These are phyloP conservation scores for Tetrahymena elliotti DNA, from an alignment of 73 alveolate species.

Conservation along the genomic window DNA sequence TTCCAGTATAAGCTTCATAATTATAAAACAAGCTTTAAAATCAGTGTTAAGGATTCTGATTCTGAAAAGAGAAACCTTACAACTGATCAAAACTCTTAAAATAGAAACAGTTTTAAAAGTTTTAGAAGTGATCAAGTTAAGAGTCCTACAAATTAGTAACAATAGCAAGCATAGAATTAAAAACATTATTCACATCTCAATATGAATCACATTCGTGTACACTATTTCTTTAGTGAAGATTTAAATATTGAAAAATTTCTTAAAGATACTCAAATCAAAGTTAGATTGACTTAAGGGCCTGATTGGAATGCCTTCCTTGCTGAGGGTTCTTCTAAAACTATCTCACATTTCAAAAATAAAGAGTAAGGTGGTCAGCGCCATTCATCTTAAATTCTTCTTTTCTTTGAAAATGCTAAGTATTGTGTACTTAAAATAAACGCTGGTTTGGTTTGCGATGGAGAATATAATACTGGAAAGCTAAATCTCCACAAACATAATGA, in stretches of 20 bases:
- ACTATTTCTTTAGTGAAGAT: conserved; percentile 62
- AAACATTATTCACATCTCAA: background rate
- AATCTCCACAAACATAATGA: conserved; percentile 48
- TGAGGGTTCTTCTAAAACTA: conserved; percentile 36
- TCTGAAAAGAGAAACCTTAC: background rate
- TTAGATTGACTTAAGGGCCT: conserved; percentile 69
- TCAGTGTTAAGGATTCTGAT: conserved; percentile 11
- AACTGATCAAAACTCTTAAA: background rate
- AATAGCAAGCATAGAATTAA: background rate
- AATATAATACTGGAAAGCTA: conserved; percentile 62
- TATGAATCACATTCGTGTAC: conserved; percentile 52
- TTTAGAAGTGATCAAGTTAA: background rate
- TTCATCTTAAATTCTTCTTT: conserved; percentile 14
- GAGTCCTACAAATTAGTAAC: background rate
- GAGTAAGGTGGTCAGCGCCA: conserved; percentile 30
- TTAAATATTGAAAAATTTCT: conserved; percentile 41
- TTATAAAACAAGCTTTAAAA: conserved; percentile 26
- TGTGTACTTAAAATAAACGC: conserved; percentile 26
- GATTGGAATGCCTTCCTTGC: conserved; percentile 56
- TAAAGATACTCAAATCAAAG: conserved; percentile 55
- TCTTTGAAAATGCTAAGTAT: conserved; percentile 39
- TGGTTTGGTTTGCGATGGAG: conserved; percentile 48
- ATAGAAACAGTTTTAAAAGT: background rate
- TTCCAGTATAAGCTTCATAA: conserved; percentile 19
- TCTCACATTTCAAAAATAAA: conserved; percentile 34